Conservation (phyloP, 768 basidiomycete species). For the Psilocybe tampanensis region DNA sequence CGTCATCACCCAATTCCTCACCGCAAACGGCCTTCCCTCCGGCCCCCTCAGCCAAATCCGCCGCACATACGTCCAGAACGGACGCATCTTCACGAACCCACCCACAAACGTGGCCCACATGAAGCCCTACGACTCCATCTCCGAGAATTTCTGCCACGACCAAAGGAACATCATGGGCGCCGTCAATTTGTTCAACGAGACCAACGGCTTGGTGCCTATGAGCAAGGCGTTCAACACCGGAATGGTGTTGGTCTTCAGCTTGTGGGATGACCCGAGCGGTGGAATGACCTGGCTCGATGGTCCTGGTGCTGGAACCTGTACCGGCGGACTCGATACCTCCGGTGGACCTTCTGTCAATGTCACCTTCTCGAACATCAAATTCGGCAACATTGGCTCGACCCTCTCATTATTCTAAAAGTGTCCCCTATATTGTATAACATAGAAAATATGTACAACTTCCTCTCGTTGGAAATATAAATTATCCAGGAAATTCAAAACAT, state of each 20-base stretch:
- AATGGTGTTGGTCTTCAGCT: conserved; percentile 47
- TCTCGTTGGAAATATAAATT: too few species aligned
- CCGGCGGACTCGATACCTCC: conserved; percentile 16
- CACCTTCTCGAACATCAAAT: conserved; percentile 16
- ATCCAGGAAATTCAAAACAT: too few species aligned
- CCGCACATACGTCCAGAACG: conserved; percentile 54
- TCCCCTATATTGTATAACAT: too few species aligned
- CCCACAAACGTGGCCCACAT: conserved; percentile 43
- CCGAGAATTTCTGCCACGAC: conserved; percentile 45
- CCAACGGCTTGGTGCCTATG: conserved; percentile 43
- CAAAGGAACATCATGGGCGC: conserved; percentile 52
- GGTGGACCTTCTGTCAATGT: conserved; percentile 13
- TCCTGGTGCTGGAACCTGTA: conserved; percentile 17
- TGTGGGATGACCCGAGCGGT: conserved; percentile 14
- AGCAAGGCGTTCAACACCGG: conserved; percentile 41
- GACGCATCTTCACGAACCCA: conserved; percentile 47
- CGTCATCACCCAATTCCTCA: conserved; percentile 58
- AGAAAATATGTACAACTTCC: too few species aligned
- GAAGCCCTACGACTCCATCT: conserved; percentile 43
- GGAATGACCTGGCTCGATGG: conserved; percentile 16
- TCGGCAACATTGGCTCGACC: conserved; percentile 9
- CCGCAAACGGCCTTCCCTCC: conserved; percentile 38
- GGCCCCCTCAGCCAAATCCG: conserved; percentile 53
- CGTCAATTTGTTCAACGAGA: conserved; percentile 43
- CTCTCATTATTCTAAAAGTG: not conserved